Base-by-base conservation (phyloP, 73 alveolate genomes). In the Blepharisma stoltei region DNA sequence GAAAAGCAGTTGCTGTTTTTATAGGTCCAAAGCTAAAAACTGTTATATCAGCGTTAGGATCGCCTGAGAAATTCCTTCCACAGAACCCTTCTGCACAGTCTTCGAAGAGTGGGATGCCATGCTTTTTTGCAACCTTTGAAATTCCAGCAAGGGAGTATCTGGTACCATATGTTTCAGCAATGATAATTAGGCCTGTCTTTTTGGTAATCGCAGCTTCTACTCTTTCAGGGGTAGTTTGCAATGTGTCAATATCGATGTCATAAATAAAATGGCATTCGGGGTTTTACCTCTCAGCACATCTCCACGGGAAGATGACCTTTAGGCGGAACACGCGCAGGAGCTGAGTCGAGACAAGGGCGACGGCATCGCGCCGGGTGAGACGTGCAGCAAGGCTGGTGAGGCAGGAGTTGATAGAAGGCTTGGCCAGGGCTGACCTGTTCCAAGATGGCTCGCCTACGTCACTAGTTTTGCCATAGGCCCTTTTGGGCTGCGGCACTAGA, bases 1-100 rank as follows among this genome's bases (percentile, higher is more conserved):
- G 87, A 41, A 84, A 54, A 21, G 93, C 88, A 52, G 95, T 84
- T 41, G 83, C 73, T 44, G 92, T 84, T 77, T 89, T 89, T 41
- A 92, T 89, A 37, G 92, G 67, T n/a, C 98, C 98, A 83, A 92
- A 83, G 68, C 95, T 86, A 80, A 89, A 89, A 25, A 89, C 54
- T 5, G 95, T 86, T 60, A 87, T 69, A n/a, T 73, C 92, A 45
- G 92, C 93, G 46, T 54, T 25, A 27, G 78, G 82, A 9, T 55
- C 71, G n/a, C 96, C 95, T 32, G 83, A 80, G 50, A 68, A 85
- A 45, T 81, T 52, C 0, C 86, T 78, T 46, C 94, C 95, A 11
- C 82, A 60, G 66, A 81, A 89, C 21, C 92, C 67, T 70, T 89
- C 92, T 18, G 96, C 89, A 21, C 71, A 82, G 69, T 92, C 96